Conservation (phyloP, 345 rosid species). For the Lumnitzera littorea region DNA sequence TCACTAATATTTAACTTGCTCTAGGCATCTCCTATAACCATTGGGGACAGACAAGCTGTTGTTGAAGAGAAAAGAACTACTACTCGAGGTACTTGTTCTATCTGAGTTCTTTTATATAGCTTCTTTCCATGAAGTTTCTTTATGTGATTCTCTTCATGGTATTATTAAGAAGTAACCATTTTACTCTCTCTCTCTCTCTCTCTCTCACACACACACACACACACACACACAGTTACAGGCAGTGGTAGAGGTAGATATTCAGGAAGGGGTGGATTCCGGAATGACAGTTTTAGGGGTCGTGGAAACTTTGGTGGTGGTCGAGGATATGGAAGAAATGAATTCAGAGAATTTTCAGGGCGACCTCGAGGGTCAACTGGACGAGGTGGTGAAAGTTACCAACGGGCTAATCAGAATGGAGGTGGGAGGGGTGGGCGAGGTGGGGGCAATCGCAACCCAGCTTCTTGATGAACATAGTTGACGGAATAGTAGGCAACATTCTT, state of each 20-base stretch:
- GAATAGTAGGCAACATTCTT: constrained; percentile 14
- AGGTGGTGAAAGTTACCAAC: constrained; percentile 44
- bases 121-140: too few relatives aligned
- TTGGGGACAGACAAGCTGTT: constrained; percentile 38
- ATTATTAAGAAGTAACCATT: not conserved
- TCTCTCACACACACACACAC: too few relatives aligned
- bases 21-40: constrained; percentile 46
- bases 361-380: constrained; percentile 53
- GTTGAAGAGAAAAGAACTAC: constrained; percentile 60
- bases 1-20: not conserved
- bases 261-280: constrained; percentile 33
- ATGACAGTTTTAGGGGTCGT: constrained; percentile 41
- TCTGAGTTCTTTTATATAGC: not conserved
- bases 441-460: constrained; percentile 21
- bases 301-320: constrained; percentile 40
- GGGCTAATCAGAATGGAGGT: constrained; percentile 48
- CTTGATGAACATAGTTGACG: constrained; percentile 8
- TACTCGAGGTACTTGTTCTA: constrained; percentile 34
- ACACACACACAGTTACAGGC: constrained; percentile 12
- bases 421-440: constrained; percentile 42
- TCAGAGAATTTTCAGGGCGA: constrained; percentile 60
- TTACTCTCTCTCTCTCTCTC: not conserved
- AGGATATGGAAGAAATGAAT: constrained; percentile 52
- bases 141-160: not conserved
- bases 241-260: constrained; percentile 30